These are phyloP conservation scores for Fusarium multiceps DNA, from an alignment of 2,329 filamentous ascomycete genomes.

Conservation along the genomic window DNA sequence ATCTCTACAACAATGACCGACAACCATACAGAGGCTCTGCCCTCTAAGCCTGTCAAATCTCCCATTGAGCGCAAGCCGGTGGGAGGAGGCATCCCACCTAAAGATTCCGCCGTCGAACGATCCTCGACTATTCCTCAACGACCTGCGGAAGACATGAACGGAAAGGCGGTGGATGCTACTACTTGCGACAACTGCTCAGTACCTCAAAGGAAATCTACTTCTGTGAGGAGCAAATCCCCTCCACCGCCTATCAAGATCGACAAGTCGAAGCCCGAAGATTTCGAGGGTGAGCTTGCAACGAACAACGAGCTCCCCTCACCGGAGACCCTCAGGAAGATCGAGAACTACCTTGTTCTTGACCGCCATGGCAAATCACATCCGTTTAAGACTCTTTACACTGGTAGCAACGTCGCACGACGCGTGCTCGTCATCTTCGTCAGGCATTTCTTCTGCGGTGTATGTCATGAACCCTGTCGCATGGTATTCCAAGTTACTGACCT, in stretches of 20 bases:
- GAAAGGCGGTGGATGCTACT: slow-evolving; percentile 19
- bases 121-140: slow-evolving; percentile 25
- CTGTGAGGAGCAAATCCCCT: slow-evolving; percentile 34
- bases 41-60: slow-evolving; percentile 8
- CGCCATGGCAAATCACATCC: slow-evolving; percentile 67
- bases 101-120: slow-evolving; percentile 15
- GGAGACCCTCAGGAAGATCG: slow-evolving; percentile 62
- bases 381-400: slow-evolving; percentile 72
- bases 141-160: slow-evolving; percentile 10
- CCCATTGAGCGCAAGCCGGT: slow-evolving; percentile 23
- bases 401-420: slow-evolving; percentile 63
- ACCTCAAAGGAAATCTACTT: slow-evolving; percentile 37
- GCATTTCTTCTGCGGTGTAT: slow-evolving; percentile 84
- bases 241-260: slow-evolving; percentile 51
- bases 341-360: slow-evolving; percentile 70
- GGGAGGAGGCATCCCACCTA: slow-evolving; percentile 18
- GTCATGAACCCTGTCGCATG: slow-evolving; percentile 47
- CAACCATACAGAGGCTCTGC: slow-evolving; percentile 18
- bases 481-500: slow-evolving; percentile 29
- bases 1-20: slow-evolving; percentile 17
- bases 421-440: slow-evolving; percentile 79
- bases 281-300: slow-evolving; percentile 66
- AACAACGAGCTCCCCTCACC: slow-evolving; percentile 65
- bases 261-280: slow-evolving; percentile 60
- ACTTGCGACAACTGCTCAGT: slow-evolving; percentile 23